These are phyloP conservation scores for Phytophthora vignae DNA, from an alignment of 352 stramenopile species.

Conservation along the genomic window DNA sequence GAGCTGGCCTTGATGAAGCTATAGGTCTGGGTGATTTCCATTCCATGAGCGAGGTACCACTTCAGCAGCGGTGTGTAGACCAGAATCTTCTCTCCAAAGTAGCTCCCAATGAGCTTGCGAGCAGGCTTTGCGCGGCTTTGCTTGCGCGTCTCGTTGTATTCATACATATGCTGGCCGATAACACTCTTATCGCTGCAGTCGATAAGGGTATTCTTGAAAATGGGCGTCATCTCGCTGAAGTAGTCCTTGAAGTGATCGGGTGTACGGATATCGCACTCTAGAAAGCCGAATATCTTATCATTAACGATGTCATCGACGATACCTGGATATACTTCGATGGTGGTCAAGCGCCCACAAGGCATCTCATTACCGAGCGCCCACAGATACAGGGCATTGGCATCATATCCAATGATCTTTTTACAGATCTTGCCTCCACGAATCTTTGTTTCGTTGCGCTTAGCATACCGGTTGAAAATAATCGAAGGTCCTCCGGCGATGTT, in stretches of 20 bases:
- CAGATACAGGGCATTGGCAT: neutral
- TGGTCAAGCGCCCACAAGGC: neutral
- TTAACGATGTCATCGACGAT: conserved; percentile 21
- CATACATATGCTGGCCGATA: neutral
- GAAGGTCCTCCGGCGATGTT: neutral
- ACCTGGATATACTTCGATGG: neutral
- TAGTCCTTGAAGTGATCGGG: neutral
- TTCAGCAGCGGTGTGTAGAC: conserved; percentile 45
- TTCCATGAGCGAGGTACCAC: conserved; percentile 44
- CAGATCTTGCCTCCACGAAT: too few species aligned
- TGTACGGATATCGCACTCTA: neutral
- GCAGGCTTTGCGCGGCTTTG: conserved; percentile 19
- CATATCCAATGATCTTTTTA: neutral
- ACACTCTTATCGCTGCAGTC: neutral
- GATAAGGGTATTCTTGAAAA: conserved; percentile 19
- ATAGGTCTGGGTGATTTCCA: conserved; percentile 37
- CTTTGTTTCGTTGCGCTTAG: neutral
- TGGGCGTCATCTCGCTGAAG: conserved; percentile 20
- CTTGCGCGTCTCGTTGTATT: neutral
- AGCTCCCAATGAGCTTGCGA: conserved; percentile 41
- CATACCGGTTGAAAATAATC: conserved; percentile 1
- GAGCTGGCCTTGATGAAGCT: conserved; percentile 32
- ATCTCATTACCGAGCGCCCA: neutral
- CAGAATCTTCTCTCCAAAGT: conserved; percentile 43
- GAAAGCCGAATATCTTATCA: neutral